Conservation (phyloP, 805 yeast genomes). For the Candida insectalens region DNA sequence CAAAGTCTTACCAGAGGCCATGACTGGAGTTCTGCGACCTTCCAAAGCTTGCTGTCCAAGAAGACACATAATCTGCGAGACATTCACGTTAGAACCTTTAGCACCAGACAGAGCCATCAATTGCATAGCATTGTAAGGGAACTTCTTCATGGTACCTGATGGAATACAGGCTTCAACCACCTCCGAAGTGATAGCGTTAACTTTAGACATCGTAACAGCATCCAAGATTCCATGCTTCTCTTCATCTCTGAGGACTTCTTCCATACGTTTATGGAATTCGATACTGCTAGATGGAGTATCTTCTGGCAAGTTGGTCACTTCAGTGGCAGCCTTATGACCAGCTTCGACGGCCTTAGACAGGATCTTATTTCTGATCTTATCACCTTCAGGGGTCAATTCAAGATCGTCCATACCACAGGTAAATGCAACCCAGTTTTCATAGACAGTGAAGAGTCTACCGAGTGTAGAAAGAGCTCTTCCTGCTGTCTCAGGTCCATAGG, state of each 20-base stretch:
- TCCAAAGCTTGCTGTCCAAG: slow-evolving; percentile 98
- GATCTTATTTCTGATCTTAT: slow-evolving; percentile 78
- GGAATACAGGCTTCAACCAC: slow-evolving; percentile 95
- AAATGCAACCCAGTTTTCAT: slow-evolving; percentile 84
- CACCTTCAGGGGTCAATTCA: slow-evolving; percentile 85
- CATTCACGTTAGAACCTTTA: slow-evolving; percentile 96
- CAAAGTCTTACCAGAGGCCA: slow-evolving; percentile 96
- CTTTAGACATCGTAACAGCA: slow-evolving; percentile 91
- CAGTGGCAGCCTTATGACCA: slow-evolving; percentile 90
- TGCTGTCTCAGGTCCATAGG: slow-evolving; percentile 85
- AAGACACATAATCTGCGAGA: slow-evolving; percentile 98
- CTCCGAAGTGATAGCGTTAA: slow-evolving; percentile 84
- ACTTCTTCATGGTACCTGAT: slow-evolving; percentile 87
- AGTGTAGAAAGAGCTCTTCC: slow-evolving; percentile 86
- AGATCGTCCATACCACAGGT: slow-evolving; percentile 99
- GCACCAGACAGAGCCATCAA: slow-evolving; percentile 99
- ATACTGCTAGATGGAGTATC: slow-evolving; percentile 40
- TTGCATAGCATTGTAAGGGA: slow-evolving; percentile 96
- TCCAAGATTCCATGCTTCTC: slow-evolving; percentile 86
- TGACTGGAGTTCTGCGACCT: slow-evolving; percentile 98
- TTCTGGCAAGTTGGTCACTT: slow-evolving; percentile 75
- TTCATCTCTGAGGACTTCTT: slow-evolving; percentile 92
- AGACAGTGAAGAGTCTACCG: slow-evolving; percentile 91
- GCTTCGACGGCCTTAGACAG: slow-evolving; percentile 67
- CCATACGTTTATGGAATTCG: slow-evolving; percentile 80